Conservation (phyloP, 1,284 basidiomycete species). For the Filobasidium uniguttulatum region DNA sequence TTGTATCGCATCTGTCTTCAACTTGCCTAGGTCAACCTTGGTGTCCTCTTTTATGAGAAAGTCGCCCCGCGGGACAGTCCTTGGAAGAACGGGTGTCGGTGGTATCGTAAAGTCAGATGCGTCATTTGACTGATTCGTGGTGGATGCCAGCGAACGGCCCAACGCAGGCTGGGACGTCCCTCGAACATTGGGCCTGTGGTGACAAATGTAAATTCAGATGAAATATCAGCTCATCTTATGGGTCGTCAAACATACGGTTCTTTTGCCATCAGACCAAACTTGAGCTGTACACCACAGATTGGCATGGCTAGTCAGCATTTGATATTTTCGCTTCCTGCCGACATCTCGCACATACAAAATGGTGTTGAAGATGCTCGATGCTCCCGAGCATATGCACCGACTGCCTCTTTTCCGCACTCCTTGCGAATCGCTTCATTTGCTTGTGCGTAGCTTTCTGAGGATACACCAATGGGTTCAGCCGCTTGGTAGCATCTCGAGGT, state of each 20-base stretch:
- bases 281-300: too few species aligned
- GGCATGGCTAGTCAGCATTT: too few species aligned
- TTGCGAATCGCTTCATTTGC: constrained; percentile 42
- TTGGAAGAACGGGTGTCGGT: background rate
- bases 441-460: background rate
- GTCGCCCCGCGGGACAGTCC: background rate
- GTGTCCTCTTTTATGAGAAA: constrained; percentile 4
- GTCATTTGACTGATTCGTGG: background rate
- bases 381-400: constrained; percentile 33
- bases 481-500: too few species aligned
- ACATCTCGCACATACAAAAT: constrained; percentile 23
- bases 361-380: constrained; percentile 32
- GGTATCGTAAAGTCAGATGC: too few species aligned
- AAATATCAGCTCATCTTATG: background rate
- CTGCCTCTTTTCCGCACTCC: constrained; percentile 30
- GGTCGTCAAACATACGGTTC: constrained; percentile 1
- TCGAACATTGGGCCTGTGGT: background rate
- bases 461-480: too few species aligned
- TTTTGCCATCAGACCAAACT: constrained; percentile 7
- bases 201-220: background rate
- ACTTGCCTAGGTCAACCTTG: constrained; percentile 5
- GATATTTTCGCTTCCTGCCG: too few species aligned
- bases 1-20: background rate
- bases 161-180: constrained; percentile 1
- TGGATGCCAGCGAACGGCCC: background rate